A percentile compares a stretch with the other conserved stretches of the same genome.
These are phyloP conservation scores for Gossypium aridum DNA, from an alignment of 441 rosid genomes.

Conservation along the genomic window DNA sequence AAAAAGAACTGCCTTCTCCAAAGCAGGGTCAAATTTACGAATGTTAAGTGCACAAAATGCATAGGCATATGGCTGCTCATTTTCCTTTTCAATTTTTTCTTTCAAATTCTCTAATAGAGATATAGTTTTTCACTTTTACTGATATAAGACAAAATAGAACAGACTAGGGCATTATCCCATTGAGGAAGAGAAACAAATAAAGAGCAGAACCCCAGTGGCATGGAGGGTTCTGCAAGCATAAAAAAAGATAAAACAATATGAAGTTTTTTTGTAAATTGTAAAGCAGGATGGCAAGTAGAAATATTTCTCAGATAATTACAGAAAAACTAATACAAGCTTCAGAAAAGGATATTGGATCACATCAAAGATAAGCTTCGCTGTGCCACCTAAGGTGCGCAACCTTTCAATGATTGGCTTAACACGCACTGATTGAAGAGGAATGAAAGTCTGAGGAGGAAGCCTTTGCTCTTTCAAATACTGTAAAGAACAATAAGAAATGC, in stretches of 20 bases:
- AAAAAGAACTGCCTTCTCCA: constrained; percentile 92
- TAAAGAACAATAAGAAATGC: constrained; percentile 25
- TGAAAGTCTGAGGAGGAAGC: constrained; percentile 99
- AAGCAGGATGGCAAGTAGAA: not conserved
- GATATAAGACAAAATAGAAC: not conserved
- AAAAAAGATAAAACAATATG: not conserved
- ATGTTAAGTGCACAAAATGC: constrained; percentile 55
- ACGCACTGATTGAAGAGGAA: constrained; percentile 93
- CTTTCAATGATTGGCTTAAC: constrained; percentile 84
- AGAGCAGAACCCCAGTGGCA: not conserved
- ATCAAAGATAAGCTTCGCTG: constrained; percentile 81
- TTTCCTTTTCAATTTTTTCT: not conserved
- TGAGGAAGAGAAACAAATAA: not conserved
- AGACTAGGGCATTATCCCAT: not conserved
- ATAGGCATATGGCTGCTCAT: not conserved
- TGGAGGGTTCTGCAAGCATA: not conserved
- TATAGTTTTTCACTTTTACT: not conserved
- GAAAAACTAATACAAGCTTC: constrained; percentile 7
- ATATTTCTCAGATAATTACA: constrained; percentile 3
- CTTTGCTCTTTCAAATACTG: constrained; percentile 98
- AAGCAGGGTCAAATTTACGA: constrained; percentile 73
- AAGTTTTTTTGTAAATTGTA: not conserved
- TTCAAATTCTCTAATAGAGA: not conserved
- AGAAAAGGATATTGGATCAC: constrained; percentile 93
- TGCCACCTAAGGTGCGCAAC: constrained; percentile 78